Conservation (phyloP, 1,139 yeast species). For the Blastobotrys raffinosifermentans region DNA sequence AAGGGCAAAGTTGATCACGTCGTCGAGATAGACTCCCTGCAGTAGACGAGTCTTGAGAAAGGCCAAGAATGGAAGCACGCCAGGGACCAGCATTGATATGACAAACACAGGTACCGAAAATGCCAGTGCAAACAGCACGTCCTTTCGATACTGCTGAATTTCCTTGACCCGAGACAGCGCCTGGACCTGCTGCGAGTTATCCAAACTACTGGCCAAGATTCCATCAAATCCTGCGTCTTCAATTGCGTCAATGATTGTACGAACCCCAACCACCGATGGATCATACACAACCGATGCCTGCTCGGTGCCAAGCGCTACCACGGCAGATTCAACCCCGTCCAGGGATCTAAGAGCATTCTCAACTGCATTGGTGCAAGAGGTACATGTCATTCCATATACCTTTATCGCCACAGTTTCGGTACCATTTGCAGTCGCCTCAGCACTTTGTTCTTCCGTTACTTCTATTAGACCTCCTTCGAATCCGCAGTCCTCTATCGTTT, state of each 20-base stretch:
- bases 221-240: constrained; percentile 48
- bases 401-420: constrained; percentile 27
- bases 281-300: constrained; percentile 45
- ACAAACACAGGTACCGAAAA: constrained; percentile 63
- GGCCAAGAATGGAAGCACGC: constrained; percentile 21
- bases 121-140: constrained; percentile 45
- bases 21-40: constrained; percentile 37
- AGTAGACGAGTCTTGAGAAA: constrained; percentile 24
- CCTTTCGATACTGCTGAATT: constrained; percentile 59
- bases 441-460: neutral
- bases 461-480: constrained; percentile 46
- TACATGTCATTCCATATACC: constrained; percentile 57
- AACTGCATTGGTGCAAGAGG: constrained; percentile 51
- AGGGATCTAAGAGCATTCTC: constrained; percentile 39
- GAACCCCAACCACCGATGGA: constrained; percentile 45
- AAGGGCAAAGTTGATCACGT: constrained; percentile 56
- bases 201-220: constrained; percentile 37
- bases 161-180: constrained; percentile 66
- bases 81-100: constrained; percentile 45
- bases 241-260: constrained; percentile 48
- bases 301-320: constrained; percentile 38
- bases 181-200: constrained; percentile 58
- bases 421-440: neutral
- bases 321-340: constrained; percentile 43
- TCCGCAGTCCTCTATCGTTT: constrained; percentile 66